These are phyloP conservation scores for Exutisphaerella laricina DNA, from an alignment of 2,329 filamentous ascomycete species.

Conservation along the genomic window DNA sequence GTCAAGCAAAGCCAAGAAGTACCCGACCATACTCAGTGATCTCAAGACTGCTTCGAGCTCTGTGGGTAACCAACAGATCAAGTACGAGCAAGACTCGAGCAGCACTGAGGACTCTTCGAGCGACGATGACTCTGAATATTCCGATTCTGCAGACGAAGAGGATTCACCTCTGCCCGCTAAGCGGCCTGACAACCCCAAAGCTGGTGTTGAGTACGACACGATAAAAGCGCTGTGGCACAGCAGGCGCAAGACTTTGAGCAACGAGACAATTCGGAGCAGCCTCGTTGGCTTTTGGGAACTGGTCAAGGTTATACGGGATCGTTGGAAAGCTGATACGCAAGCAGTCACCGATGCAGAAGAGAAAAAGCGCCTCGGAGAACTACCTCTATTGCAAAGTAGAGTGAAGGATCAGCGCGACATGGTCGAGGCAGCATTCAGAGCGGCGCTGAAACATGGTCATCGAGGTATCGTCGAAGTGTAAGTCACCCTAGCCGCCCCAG, in stretches of 20 bases:
- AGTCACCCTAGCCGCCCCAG: conserved; percentile 22
- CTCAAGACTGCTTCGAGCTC: neutral
- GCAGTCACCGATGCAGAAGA: conserved; percentile 55
- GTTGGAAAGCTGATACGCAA: conserved; percentile 55
- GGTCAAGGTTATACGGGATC: conserved; percentile 54
- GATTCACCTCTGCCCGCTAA: conserved; percentile 50
- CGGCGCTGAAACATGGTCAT: conserved; percentile 44
- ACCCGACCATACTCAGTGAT: conserved; percentile 2
- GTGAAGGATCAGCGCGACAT: conserved; percentile 54
- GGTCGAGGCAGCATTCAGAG: conserved; percentile 48
- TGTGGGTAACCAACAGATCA: conserved; percentile 14
- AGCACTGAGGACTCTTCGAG: conserved; percentile 44
- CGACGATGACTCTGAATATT: conserved; percentile 48
- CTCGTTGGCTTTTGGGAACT: conserved; percentile 56
- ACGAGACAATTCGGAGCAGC: conserved; percentile 50
- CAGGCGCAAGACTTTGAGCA: conserved; percentile 45
- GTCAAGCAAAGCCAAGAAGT: conserved; percentile 16
- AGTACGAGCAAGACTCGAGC: conserved; percentile 38
- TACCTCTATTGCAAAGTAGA: conserved; percentile 51
- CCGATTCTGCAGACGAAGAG: conserved; percentile 50
- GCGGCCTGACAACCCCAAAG: conserved; percentile 48
- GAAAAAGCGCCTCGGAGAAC: conserved; percentile 50
- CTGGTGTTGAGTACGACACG: conserved; percentile 53
- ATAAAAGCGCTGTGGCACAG: conserved; percentile 58
- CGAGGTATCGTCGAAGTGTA: conserved; percentile 42